Conservation (phyloP, 2,329 filamentous ascomycete genomes). For the Macroventuria anomochaeta region DNA sequence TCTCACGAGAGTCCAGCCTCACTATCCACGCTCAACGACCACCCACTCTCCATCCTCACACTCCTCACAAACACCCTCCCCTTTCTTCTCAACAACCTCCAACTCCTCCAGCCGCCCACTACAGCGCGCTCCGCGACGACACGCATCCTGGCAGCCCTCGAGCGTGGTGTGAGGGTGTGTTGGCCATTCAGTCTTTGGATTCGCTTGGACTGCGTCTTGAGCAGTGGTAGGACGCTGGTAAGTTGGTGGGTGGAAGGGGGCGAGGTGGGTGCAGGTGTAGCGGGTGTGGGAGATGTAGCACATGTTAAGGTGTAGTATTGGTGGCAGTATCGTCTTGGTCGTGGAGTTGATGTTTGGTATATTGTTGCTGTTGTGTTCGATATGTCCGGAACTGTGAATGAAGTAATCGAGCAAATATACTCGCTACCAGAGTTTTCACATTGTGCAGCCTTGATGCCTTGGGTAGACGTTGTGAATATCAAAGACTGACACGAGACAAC, state of each 20-base stretch:
- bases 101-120: conserved; percentile 6
- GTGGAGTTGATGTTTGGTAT: background rate
- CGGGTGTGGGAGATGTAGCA: conserved; percentile 11
- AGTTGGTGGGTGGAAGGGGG: conserved; percentile 9
- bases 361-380: background rate
- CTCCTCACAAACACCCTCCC: conserved; percentile 1
- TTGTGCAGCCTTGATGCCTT: background rate
- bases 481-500: background rate
- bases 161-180: conserved; percentile 11
- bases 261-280: conserved; percentile 16
- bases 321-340: background rate
- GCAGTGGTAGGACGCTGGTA: background rate
- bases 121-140: conserved; percentile 11
- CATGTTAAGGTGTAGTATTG: conserved; percentile 3
- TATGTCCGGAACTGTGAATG: background rate
- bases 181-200: conserved; percentile 12
- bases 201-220: background rate
- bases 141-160: conserved; percentile 10
- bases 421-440: background rate
- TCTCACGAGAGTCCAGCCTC: too few species aligned
- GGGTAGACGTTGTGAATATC: background rate
- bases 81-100: background rate
- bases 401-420: too few species aligned
- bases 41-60: conserved; percentile 1
- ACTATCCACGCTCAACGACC: background rate